A percentile compares a stretch with the other conserved stretches of the same genome.
These are phyloP conservation scores for thale cress (Arabidopsis thaliana) DNA, from an alignment of 345 rosid genomes.

Conservation along the genomic window DNA sequence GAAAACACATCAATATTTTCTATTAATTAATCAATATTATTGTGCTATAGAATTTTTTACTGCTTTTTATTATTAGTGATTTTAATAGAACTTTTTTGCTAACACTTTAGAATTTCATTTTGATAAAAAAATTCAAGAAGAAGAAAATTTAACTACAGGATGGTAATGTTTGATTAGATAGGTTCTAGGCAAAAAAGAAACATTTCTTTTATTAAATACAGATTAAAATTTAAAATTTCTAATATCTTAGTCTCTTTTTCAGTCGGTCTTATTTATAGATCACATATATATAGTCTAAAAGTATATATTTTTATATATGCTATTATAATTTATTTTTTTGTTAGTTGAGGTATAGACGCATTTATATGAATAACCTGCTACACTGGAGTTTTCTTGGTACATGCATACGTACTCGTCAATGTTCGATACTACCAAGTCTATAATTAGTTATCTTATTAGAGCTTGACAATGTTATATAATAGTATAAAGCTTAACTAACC, in stretches of 20 bases:
- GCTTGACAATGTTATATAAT: conserved; percentile 11
- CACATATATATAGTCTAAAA: not conserved
- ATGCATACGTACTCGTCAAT: conserved; percentile 37
- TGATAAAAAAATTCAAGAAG: not conserved
- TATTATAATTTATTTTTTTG: conserved; percentile 8
- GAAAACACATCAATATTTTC: not conserved
- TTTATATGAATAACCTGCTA: conserved; percentile 31
- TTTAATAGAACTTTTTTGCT: not conserved
- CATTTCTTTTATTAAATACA: not conserved
- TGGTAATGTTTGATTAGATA: not conserved
- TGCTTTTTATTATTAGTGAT: not conserved
- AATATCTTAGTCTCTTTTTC: not conserved
- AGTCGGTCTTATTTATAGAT: not conserved
- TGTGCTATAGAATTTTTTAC: not conserved
- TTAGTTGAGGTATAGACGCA: conserved; percentile 21
- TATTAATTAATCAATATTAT: too few species aligned
- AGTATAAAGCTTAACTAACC: conserved; percentile 36
- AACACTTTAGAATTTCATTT: not conserved
- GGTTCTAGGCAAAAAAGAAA: not conserved
- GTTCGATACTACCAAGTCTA: conserved; percentile 19
- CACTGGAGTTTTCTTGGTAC: conserved; percentile 42
- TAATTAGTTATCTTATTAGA: conserved; percentile 9
- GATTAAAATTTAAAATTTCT: not conserved
- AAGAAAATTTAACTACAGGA: not conserved
- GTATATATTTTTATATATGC: not conserved